phyloP scores from a whole-genome alignment of 805 yeast genomes.

The Suhomyces kilbournensis region DNA sequence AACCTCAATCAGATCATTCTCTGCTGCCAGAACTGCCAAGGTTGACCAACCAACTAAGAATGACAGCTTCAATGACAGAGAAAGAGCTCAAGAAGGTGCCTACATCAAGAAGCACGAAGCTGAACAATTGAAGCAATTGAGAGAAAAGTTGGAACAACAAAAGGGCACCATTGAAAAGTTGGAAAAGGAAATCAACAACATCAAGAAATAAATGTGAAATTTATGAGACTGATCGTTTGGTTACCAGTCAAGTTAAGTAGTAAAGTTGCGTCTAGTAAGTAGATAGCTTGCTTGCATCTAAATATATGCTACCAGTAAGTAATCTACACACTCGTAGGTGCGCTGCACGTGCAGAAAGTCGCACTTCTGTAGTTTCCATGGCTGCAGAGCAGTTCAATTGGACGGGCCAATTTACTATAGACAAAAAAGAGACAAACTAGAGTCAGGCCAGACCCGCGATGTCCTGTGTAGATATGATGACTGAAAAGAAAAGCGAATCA shows the following conservation, averaged over 20 bases:
- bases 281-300: not conserved
- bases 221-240: not conserved
- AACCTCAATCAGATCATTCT: constrained; percentile 29
- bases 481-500: not conserved
- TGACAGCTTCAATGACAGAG: constrained; percentile 64
- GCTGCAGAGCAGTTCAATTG: not conserved
- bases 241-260: not conserved
- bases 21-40: constrained; percentile 25
- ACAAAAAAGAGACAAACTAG: too few species aligned
- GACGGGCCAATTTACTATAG: not conserved
- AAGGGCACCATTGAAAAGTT: constrained; percentile 54
- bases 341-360: not conserved
- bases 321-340: not conserved
- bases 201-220: constrained; percentile 10
- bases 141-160: constrained; percentile 73
- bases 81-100: constrained; percentile 85
- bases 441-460: not conserved
- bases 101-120: constrained; percentile 87
- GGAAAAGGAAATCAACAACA: constrained; percentile 45
- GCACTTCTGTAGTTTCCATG: not conserved
- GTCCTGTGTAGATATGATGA: not conserved
- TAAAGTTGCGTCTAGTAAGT: not conserved
- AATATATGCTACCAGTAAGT: not conserved
- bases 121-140: constrained; percentile 76
- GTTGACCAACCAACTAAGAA: constrained; percentile 13